These are phyloP conservation scores for Paramecium caudatum DNA, from an alignment of 73 alveolate genomes.

Conservation along the genomic window DNA sequence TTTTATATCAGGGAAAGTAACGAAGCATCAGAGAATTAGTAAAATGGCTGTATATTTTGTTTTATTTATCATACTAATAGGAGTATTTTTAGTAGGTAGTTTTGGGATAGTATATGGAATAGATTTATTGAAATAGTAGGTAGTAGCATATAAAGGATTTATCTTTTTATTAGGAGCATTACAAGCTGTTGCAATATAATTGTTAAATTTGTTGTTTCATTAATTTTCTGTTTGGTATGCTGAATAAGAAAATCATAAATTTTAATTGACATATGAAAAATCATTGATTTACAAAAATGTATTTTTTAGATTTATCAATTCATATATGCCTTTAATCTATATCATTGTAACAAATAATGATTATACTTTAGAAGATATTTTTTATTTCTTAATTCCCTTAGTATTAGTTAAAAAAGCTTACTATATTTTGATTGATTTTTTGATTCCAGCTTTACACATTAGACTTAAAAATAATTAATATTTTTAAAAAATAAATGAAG, in stretches of 20 bases:
- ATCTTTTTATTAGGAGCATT: constrained; percentile 55
- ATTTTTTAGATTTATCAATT: constrained; percentile 52
- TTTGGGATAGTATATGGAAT: constrained; percentile 5
- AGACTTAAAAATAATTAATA: background rate
- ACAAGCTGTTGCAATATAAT: constrained; percentile 54
- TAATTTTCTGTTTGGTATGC: constrained; percentile 61
- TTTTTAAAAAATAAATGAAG: constrained; percentile 27
- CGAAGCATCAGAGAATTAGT: constrained; percentile 61
- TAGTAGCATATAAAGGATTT: background rate
- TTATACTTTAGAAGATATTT: background rate
- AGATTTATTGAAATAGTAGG: background rate
- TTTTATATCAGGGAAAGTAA: constrained; percentile 18
- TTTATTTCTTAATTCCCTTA: background rate
- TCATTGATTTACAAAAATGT: constrained; percentile 70
- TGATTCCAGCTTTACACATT: constrained; percentile 2
- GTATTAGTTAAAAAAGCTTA: background rate
- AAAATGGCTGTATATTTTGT: background rate
- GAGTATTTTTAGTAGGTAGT: constrained; percentile 25
- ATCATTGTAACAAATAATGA: background rate
- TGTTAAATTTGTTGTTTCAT: constrained; percentile 52
- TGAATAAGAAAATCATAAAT: constrained; percentile 70
- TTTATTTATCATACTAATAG: constrained; percentile 31
- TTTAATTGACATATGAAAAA: constrained; percentile 59
- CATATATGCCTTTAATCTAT: constrained; percentile 38
- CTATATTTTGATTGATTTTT: background rate